A percentile compares a stretch with the other conserved stretches of the same genome.
Conservation (phyloP, 148 eudicot species). For the Rheum nobile region DNA sequence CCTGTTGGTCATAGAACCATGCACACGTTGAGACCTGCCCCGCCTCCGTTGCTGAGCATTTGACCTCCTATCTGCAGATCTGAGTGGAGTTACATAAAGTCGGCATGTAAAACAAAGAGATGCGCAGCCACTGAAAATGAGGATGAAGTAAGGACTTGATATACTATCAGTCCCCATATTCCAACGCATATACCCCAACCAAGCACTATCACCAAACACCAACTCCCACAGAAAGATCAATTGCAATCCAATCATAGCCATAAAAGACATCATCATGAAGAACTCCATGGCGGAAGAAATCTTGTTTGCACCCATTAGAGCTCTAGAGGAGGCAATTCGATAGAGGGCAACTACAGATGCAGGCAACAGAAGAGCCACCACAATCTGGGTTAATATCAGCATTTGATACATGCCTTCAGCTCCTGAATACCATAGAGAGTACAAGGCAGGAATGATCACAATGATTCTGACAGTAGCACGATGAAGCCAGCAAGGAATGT, state of each 20-base stretch:
- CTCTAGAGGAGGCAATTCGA: constrained; percentile 63
- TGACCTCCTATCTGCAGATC: constrained; percentile 38
- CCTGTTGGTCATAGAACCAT: constrained; percentile 25
- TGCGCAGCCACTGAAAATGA: constrained; percentile 37
- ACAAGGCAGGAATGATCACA: constrained; percentile 60
- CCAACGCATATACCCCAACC: constrained; percentile 71
- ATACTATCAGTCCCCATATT: constrained; percentile 33
- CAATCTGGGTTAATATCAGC: constrained; percentile 62
- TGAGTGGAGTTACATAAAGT: constrained; percentile 70
- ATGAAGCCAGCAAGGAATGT: constrained; percentile 91
- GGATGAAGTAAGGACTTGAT: constrained; percentile 41
- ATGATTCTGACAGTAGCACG: constrained; percentile 62
- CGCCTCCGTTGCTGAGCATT: constrained; percentile 42
- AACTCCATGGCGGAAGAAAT: constrained; percentile 63
- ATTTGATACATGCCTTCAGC: constrained; percentile 85
- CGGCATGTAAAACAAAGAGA: constrained; percentile 55
- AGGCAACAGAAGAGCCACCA: constrained; percentile 78
- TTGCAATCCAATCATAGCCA: constrained; percentile 70
- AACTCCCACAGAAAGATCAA: constrained; percentile 65
- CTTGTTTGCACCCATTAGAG: constrained; percentile 67
- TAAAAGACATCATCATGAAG: constrained; percentile 37
- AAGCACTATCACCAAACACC: constrained; percentile 83
- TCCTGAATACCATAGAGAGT: constrained; percentile 65
- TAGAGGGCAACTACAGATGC: constrained; percentile 82
- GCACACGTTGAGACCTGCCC: constrained; percentile 24